Evolutionary conservation across 2,329 filamentous ascomycete genomes (phyloP), one percentile per base, ranked within the genome.

Genomic region (Fusarium sacchari): DNA sequence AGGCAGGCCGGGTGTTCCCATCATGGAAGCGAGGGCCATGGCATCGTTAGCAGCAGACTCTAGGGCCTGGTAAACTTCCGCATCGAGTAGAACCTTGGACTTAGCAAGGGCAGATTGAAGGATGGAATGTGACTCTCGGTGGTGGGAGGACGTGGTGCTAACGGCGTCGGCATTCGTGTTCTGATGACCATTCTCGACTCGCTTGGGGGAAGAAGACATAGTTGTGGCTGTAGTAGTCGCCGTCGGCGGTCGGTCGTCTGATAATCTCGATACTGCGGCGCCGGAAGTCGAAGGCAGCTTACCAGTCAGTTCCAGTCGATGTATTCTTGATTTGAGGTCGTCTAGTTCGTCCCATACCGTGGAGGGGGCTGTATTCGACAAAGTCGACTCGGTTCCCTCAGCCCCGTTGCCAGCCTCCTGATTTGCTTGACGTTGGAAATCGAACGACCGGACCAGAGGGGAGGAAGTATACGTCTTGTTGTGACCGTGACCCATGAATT

Each of bases 261-360:
- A 92, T 15, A 90, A 88, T 72, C 91, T 89, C 10, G 92, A 92
- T 79, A 95, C 92, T 5, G 94, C 93, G 6, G 94, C 94, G 40
- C 92, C 93, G 6, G 95, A 96, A 5, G 93, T 95, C 2, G 94
- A 85, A 1, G 95, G 95, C 39, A 96, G 85, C 82, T 97, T 97
- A 66, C 95, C 95, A 6, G 94, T 97, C 75, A 97, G 83, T 81
- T 98, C 96, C 15, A 99, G 88, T 68, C 94, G 93, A 76, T 94
- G 92, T 76, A 99, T 97, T 36, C 96, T 91, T 44, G 94, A 96
- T 81, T 98, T 98, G 52, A 99, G 85, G 73, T 98, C 96, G 77
- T 98, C 96, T 34, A 99, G 84, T 82, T 99, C 96, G 80, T 98
- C 96, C 96, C 96, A 99, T 6, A 99, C 94, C 0, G 95, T 98